Evolutionary conservation across 108 stramenopile species (phyloP).

Genomic region (Nitzschia sp.): DNA sequence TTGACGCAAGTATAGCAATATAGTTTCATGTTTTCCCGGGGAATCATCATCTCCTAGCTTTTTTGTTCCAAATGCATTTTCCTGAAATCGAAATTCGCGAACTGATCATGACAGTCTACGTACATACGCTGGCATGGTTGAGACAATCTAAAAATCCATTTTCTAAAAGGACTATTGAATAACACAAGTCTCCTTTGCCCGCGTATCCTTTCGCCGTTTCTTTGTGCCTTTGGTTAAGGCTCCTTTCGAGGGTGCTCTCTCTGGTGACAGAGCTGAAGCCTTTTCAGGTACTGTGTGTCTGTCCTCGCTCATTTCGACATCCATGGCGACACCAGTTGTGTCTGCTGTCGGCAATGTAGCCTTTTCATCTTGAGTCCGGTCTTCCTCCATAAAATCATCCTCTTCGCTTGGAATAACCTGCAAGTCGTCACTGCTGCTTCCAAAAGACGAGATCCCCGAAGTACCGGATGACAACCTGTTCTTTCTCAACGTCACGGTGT

Average conservation of each 20-base stretch:
- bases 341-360: neutral
- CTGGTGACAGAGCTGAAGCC: neutral
- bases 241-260: neutral
- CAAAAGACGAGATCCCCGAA: slow-evolving; percentile 19
- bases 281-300: neutral
- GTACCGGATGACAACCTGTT: slow-evolving; percentile 14
- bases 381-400: slow-evolving; percentile 15
- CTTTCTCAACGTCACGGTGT: neutral
- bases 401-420: slow-evolving; percentile 4
- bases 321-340: neutral
- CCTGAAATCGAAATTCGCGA: too few relatives aligned
- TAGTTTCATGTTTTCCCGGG: neutral
- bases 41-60: too few relatives aligned
- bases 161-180: too few relatives aligned
- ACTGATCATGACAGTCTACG: too few relatives aligned
- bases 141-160: too few relatives aligned
- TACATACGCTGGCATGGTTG: too few relatives aligned
- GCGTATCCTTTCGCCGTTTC: neutral
- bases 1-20: slow-evolving; percentile 12
- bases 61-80: too few relatives aligned
- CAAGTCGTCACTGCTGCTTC: slow-evolving; percentile 7
- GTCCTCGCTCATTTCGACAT: too few relatives aligned
- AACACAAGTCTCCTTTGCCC: neutral
- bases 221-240: neutral
- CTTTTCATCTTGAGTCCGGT: slow-evolving; percentile 1